A percentile compares a stretch with the other conserved stretches of the same genome.
phyloP scores from a whole-genome alignment of 2,329 filamentous ascomycete genomes.

The Aschersonia sp. region DNA sequence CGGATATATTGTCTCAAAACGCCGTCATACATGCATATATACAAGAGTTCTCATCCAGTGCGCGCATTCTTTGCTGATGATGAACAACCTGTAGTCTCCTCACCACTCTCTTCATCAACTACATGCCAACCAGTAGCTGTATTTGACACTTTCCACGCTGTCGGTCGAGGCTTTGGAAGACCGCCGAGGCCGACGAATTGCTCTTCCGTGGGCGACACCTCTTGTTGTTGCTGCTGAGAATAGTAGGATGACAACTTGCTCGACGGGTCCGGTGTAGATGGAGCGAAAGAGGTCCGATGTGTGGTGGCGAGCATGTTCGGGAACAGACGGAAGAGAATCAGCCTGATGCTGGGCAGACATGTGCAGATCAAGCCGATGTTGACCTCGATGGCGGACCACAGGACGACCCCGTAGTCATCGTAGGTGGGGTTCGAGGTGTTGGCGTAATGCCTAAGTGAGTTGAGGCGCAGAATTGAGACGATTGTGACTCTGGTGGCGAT shows the following conservation, averaged over 20 bases:
- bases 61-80: too few relatives aligned
- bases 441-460: constrained; percentile 12
- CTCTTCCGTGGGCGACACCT: neutral
- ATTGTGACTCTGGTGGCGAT: constrained; percentile 11
- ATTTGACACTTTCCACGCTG: neutral
- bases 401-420: constrained; percentile 11
- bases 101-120: neutral
- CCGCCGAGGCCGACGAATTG: neutral
- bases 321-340: constrained; percentile 16
- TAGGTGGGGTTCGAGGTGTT: constrained; percentile 13
- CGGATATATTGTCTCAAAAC: too few relatives aligned
- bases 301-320: constrained; percentile 7
- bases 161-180: neutral
- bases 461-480: constrained; percentile 17
- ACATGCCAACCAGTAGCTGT: neutral
- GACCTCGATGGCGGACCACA: constrained; percentile 18
- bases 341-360: constrained; percentile 15
- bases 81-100: neutral
- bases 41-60: too few relatives aligned
- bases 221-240: neutral
- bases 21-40: too few relatives aligned
- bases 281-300: neutral
- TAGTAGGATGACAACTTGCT: neutral
- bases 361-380: constrained; percentile 18
- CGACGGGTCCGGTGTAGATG: neutral